Base-by-base conservation (phyloP, 371 early-diverging fungal species). In the Rhizomucor miehei region DNA sequence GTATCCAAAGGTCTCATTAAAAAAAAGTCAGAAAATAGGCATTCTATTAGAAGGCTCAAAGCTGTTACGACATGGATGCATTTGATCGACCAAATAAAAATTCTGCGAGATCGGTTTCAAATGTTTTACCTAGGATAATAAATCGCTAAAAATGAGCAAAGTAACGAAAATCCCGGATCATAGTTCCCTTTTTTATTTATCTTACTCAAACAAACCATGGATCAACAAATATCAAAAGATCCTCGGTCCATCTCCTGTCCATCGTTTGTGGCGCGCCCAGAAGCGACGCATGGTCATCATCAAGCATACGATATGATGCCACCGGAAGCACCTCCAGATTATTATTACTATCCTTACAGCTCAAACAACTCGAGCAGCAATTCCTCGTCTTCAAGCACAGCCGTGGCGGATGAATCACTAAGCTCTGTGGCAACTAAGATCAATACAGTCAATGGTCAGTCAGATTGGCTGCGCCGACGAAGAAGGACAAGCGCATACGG, bases 281-380 rank as follows among this genome's bases (percentile, higher is more conserved):
- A 55, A 36, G 36, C 55, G 10, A 25, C 34, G 11, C 46, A 55
- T 29, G 40, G 39, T n/a, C 45, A 35, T 14, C 47, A 55, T 47
- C 39, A 39, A 16, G 23, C 55, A 23, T 41, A 46, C n/a, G 55
- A 55, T 35, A 48, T 55, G 36, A 39, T 55, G 35, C 48, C 55
- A 17, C 55, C 55, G 1, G 55, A 55, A 25, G 48, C 55, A 5
- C 55, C 55, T 24, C 55, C 48, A 12, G 55, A 55, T 12, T 55
- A 55, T 16, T 55, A 55, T 41, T 55, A 55, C 14, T 55, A 55
- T 55, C 35, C 38, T 19, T 16, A 46, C 20, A 37, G 48, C 14
- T 39, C n/a, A 4, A 48, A 35, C n/a, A 36, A 36, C 16, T 19
- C 45, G 8, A n/a, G 29, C 9, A 45, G 39, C 11, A 40, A 29